phyloP scores from a whole-genome alignment of 2,329 filamentous ascomycete genomes.

The Acephala macrosclerotiorum region DNA sequence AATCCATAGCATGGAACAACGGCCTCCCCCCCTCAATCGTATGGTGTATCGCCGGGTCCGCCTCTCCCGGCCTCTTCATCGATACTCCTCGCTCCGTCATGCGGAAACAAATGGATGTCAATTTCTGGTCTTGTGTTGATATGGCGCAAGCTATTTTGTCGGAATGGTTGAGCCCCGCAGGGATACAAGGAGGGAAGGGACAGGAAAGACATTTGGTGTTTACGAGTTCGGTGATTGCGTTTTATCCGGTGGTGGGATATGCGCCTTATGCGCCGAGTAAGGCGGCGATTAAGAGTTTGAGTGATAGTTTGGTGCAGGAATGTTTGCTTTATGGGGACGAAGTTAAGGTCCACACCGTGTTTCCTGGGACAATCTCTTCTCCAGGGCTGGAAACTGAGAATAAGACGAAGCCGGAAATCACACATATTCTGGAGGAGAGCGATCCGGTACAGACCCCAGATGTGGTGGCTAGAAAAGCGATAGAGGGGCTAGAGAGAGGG shows the following conservation, averaged over 20 bases:
- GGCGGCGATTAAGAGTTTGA: slow-evolving; percentile 81
- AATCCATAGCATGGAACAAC: slow-evolving; percentile 82
- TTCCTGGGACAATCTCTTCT: slow-evolving; percentile 82
- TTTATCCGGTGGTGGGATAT: slow-evolving; percentile 84
- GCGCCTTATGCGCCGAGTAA: slow-evolving; percentile 84
- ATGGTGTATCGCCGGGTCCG: slow-evolving; percentile 86
- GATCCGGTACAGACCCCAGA: slow-evolving; percentile 83
- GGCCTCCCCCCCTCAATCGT: slow-evolving; percentile 79
- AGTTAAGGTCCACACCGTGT: slow-evolving; percentile 82
- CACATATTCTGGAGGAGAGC: slow-evolving; percentile 79
- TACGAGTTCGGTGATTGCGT: slow-evolving; percentile 79
- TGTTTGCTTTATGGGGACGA: slow-evolving; percentile 84
- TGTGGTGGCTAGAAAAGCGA: slow-evolving; percentile 73
- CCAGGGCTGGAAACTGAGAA: slow-evolving; percentile 82
- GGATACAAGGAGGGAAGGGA: slow-evolving; percentile 47
- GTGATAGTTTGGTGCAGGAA: slow-evolving; percentile 85
- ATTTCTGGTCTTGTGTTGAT: slow-evolving; percentile 88
- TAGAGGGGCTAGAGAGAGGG: slow-evolving; percentile 80
- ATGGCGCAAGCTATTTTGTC: slow-evolving; percentile 82
- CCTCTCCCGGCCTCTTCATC: slow-evolving; percentile 78
- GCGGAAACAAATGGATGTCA: slow-evolving; percentile 86
- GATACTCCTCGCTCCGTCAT: slow-evolving; percentile 73
- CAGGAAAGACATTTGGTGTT: slow-evolving; percentile 83
- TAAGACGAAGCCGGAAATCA: slow-evolving; percentile 79
- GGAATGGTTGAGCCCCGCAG: slow-evolving; percentile 70